Conservation (phyloP, 1,284 basidiomycete species). For the Pseudomicrostroma phylloplanum region DNA sequence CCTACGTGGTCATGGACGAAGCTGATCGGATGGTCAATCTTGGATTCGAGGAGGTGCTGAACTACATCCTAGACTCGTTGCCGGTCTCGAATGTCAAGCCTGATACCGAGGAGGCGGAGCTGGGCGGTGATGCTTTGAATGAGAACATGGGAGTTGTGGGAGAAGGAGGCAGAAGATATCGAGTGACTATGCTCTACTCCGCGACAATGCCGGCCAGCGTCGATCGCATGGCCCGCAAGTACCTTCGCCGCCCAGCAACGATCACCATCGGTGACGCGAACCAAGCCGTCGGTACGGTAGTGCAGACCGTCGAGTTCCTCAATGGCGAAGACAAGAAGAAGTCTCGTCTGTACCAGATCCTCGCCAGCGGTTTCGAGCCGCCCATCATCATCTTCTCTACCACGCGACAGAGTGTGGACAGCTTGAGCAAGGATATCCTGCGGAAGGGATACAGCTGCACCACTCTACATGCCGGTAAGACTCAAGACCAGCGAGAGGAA, state of each 20-base stretch:
- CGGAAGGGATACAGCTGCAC: slow-evolving; percentile 79
- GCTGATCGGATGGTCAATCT: slow-evolving; percentile 98
- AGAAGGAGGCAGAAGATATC: slow-evolving; percentile 9
- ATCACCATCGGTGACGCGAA: slow-evolving; percentile 98
- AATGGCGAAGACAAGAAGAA: slow-evolving; percentile 79
- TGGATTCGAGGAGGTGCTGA: slow-evolving; percentile 88
- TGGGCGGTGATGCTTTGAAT: background rate
- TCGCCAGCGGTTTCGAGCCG: slow-evolving; percentile 73
- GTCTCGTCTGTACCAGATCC: slow-evolving; percentile 79
- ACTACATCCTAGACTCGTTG: slow-evolving; percentile 87
- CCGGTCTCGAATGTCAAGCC: slow-evolving; percentile 79
- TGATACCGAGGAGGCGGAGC: slow-evolving; percentile 53
- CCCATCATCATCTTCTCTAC: slow-evolving; percentile 99
- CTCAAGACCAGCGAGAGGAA: slow-evolving; percentile 91
- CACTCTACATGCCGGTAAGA: slow-evolving; percentile 92
- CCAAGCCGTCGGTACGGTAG: slow-evolving; percentile 93
- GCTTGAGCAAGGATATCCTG: slow-evolving; percentile 83
- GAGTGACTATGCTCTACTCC: slow-evolving; percentile 71
- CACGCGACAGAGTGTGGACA: slow-evolving; percentile 96
- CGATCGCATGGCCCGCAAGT: slow-evolving; percentile 86
- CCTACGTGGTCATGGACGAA: slow-evolving; percentile 98
- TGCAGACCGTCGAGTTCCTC: slow-evolving; percentile 91
- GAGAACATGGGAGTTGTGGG: background rate
- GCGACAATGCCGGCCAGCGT: slow-evolving; percentile 98
- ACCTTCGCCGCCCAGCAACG: slow-evolving; percentile 81